These are phyloP conservation scores for Setaria viridis DNA, from an alignment of 202 grass and related monocot species.

Conservation along the genomic window DNA sequence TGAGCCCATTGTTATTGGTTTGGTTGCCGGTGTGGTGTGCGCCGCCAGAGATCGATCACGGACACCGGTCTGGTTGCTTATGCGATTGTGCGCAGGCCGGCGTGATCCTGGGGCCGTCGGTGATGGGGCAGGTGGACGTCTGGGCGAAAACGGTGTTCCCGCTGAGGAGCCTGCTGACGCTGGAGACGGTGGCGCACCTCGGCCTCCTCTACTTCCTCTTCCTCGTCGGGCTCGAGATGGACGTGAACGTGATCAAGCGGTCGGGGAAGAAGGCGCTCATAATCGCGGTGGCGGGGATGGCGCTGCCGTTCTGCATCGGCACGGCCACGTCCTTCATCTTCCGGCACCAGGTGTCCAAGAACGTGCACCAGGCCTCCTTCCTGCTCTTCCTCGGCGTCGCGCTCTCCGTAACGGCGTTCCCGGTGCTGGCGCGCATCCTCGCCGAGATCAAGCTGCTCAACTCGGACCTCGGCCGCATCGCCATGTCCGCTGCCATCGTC, in stretches of 20 bases:
- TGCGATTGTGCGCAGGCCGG: not conserved
- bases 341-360: slow-evolving; percentile 57
- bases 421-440: slow-evolving; percentile 75
- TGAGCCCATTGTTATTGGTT: too few relatives aligned
- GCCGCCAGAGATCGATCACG: too few relatives aligned
- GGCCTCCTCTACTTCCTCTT: slow-evolving; percentile 59
- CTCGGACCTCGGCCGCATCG: slow-evolving; percentile 70
- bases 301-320: slow-evolving; percentile 68
- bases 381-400: slow-evolving; percentile 74
- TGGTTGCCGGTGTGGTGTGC: too few relatives aligned
- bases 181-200: slow-evolving; percentile 27
- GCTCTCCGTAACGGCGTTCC: slow-evolving; percentile 78
- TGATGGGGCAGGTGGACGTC: slow-evolving; percentile 7
- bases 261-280: slow-evolving; percentile 62
- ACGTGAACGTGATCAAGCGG: slow-evolving; percentile 52
- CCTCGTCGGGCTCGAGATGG: slow-evolving; percentile 74
- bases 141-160: slow-evolving; percentile 27
- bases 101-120: not conserved
- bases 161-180: slow-evolving; percentile 15
- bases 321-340: slow-evolving; percentile 63
- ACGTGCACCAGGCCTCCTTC: slow-evolving; percentile 64
- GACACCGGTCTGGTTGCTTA: not conserved
- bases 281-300: slow-evolving; percentile 58
- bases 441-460: slow-evolving; percentile 81
- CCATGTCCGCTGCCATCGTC: slow-evolving; percentile 71